phyloP scores from a whole-genome alignment of 2,329 filamentous ascomycete genomes.

The Colletotrichum salicis region DNA sequence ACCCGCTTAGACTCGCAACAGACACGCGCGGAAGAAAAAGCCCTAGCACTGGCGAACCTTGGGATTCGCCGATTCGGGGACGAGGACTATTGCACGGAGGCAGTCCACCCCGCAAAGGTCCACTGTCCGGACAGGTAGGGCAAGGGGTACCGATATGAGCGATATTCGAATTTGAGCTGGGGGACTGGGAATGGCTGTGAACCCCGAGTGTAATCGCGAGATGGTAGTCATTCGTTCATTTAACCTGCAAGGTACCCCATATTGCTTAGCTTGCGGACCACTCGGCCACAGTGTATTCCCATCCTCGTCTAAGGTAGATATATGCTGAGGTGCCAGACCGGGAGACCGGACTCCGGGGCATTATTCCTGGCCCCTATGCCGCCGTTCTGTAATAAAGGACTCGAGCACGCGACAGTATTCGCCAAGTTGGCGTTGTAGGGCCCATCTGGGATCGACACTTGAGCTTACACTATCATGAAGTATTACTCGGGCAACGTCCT shows the following conservation, averaged over 20 bases:
- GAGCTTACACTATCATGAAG: neutral
- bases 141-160: constrained; percentile 16
- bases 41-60: constrained; percentile 4
- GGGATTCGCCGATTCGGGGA: constrained; percentile 1
- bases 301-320: neutral
- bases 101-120: constrained; percentile 10
- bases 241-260: constrained; percentile 4
- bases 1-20: neutral
- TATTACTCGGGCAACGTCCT: neutral
- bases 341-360: neutral
- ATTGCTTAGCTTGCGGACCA: neutral
- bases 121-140: neutral
- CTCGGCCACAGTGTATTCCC: neutral
- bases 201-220: neutral
- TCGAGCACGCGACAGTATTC: neutral
- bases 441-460: neutral
- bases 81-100: neutral
- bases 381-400: neutral
- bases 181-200: neutral
- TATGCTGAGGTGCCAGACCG: neutral
- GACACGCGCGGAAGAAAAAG: constrained; percentile 1
- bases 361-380: neutral
- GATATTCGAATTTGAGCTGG: constrained; percentile 14
- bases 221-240: constrained; percentile 13
- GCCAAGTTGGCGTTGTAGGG: neutral